A percentile compares a stretch with the other conserved stretches of the same genome.
Conservation (phyloP, 306 rosid genomes). For the Cucumis sativus region Cucumber_9930_V3 NC_026655.2:29503001-29503500, state of each 20-base stretch:
- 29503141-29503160: conserved; percentile 43
- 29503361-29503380: neutral
- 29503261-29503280: neutral
- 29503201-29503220: conserved; percentile 16
- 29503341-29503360: neutral
- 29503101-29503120: conserved; percentile 23
- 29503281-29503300: neutral
- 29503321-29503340: neutral
- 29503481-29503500: neutral
- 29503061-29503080: neutral
- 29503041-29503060: neutral
- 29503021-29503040: neutral
- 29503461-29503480: neutral
- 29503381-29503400: neutral
- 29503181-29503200: conserved; percentile 62
- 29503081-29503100: neutral
- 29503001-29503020: neutral
- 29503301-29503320: neutral
- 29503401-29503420: neutral
- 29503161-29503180: conserved; percentile 40
- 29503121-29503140: conserved; percentile 46
- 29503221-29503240: neutral
- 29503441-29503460: neutral
- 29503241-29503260: neutral
- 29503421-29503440: neutral